A percentile compares a stretch with the other conserved stretches of the same genome.
phyloP scores from a whole-genome alignment of 768 basidiomycete genomes.

The Hydnomerulius pinastri region DNA sequence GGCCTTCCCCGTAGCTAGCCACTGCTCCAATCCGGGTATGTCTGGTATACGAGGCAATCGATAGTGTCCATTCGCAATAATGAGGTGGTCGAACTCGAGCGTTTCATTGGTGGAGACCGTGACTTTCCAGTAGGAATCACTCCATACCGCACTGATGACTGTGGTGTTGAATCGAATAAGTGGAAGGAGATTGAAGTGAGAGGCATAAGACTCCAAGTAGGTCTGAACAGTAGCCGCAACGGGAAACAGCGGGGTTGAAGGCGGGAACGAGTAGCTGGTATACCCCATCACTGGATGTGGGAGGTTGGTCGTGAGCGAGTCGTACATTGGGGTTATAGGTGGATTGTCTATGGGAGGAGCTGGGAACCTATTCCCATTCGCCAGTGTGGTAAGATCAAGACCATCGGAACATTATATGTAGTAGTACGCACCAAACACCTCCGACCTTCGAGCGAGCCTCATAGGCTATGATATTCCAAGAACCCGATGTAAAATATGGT shows the following conservation, averaged over 20 bases:
- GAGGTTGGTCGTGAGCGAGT: constrained; percentile 79
- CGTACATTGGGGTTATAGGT: constrained; percentile 72
- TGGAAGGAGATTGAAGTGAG: constrained; percentile 57
- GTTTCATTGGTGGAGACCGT: constrained; percentile 39
- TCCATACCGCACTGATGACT: constrained; percentile 51
- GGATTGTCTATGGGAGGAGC: constrained; percentile 50
- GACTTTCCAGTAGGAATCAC: constrained; percentile 50
- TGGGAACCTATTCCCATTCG: constrained; percentile 50
- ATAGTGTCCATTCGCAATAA: constrained; percentile 81
- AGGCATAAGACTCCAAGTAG: constrained; percentile 72
- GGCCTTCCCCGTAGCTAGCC: constrained; percentile 55
- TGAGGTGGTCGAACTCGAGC: constrained; percentile 57
- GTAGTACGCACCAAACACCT: constrained; percentile 66
- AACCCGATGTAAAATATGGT: constrained; percentile 51
- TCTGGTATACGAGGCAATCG: constrained; percentile 61
- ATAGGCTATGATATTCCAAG: constrained; percentile 66
- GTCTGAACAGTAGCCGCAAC: constrained; percentile 55
- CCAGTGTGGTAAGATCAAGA: too few species aligned
- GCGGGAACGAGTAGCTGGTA: constrained; percentile 63
- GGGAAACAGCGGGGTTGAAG: constrained; percentile 72
- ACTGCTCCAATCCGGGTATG: constrained; percentile 58
- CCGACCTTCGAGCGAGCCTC: constrained; percentile 70
- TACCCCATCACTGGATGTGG: constrained; percentile 80
- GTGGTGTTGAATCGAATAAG: constrained; percentile 63
- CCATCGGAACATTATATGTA: not conserved